phyloP scores from a whole-genome alignment of 2,329 filamentous ascomycete genomes.

The Sporothrix sp. region DNA sequence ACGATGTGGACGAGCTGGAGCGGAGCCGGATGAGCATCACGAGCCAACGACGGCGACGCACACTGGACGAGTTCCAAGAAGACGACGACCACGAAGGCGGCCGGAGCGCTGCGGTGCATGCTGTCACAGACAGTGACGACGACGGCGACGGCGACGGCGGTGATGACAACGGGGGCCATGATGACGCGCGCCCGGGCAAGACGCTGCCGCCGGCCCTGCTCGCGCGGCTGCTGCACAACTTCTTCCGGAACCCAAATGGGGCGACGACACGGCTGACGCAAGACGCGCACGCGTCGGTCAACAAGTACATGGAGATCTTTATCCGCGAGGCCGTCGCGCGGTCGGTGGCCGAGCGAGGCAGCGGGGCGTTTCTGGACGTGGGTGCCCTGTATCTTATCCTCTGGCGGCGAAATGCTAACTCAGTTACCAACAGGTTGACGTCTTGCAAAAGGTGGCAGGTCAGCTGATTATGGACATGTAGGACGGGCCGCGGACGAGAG shows the following conservation, averaged over 20 bases:
- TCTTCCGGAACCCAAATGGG: conserved; percentile 49
- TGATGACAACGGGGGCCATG: neutral
- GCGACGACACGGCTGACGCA: conserved; percentile 63
- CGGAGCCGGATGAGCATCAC: conserved; percentile 1
- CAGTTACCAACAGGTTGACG: conserved; percentile 53
- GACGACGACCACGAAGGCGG: conserved; percentile 17
- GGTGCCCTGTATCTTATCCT: conserved; percentile 24
- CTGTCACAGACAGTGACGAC: conserved; percentile 19
- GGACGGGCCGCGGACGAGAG: conserved; percentile 21
- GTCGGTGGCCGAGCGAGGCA: conserved; percentile 58
- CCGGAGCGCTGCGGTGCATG: neutral
- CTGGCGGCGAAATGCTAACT: neutral
- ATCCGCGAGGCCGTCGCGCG: conserved; percentile 80
- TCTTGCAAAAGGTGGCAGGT: conserved; percentile 78
- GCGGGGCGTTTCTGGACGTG: conserved; percentile 63
- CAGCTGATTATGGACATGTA: conserved; percentile 81
- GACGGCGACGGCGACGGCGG: conserved; percentile 21
- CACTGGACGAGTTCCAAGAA: conserved; percentile 10
- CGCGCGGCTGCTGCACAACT: conserved; percentile 66
- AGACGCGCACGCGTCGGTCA: conserved; percentile 66
- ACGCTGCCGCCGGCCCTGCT: conserved; percentile 65
- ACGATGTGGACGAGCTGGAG: conserved; percentile 2
- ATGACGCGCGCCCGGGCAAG: conserved; percentile 23
- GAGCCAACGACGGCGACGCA: neutral
- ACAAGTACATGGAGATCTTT: conserved; percentile 85